Evolutionary conservation across 805 yeast genomes (phyloP), one percentile per base, ranked within the genome.

Genomic region (Sugiyamaella floridensis): DNA sequence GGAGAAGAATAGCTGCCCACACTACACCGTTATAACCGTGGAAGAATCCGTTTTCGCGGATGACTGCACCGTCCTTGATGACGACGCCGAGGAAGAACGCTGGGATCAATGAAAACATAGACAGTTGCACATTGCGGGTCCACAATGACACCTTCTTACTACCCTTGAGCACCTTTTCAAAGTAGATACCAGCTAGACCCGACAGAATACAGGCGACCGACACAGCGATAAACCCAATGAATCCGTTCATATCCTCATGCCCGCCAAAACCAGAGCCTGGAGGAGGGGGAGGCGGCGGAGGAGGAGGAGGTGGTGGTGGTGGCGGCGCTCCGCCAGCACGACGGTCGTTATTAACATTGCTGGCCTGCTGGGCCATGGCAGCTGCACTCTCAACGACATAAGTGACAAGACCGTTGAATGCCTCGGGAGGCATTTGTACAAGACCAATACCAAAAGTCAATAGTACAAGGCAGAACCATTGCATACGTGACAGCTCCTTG

Each of bases 161-260:
- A 41, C 71, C 71, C 58, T 71, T 71, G 49, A 71, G 65, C 28
- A 70, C 73, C 57, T 69, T 70, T 49, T 71, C 75, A 57, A 71
- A 70, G 62, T 71, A 71, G 42, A 71, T 72, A n/a, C 75, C 75
- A 5, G 75, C 75, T 40, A 71, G 60, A 6, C 75, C 75, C 19
- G 70, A 63, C 41, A 71, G 58, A 8, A 68, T 55, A 54, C 75
- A 71, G 10, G 75, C 74, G 26, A 64, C 47, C 6, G 62, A 48
- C 29, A 71, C 75, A 11, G 75, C 72, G 10, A 63, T 50, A 6
- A 71, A 58, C 1, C 75, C 75, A 3, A 67, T 54, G 12, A 56
- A 49, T 8, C 55, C 50, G 50, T 63, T 63, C 65, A 63, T 63
- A 9, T 56, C 61, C 4, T 43, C 56, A 9, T 54, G 50, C 22